phyloP scores from a whole-genome alignment of 345 rosid species.

The Orychophragmus violaceus region DNA sequence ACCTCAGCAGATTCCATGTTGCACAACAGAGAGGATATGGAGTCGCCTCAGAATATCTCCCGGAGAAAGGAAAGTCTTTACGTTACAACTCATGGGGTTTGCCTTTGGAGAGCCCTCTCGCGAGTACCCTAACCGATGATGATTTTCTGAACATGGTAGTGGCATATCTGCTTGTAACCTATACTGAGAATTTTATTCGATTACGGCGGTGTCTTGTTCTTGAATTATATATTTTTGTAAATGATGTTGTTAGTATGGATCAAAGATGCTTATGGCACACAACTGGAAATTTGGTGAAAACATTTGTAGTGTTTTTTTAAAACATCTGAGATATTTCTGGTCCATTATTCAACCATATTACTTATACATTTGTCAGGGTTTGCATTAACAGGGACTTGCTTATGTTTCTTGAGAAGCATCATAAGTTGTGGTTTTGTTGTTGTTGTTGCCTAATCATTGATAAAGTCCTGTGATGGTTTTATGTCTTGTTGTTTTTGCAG shows the following conservation, averaged over 20 bases:
- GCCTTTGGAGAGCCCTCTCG: slow-evolving; percentile 76
- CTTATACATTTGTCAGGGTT: background rate
- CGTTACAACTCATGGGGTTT: slow-evolving; percentile 63
- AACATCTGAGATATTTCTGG: background rate
- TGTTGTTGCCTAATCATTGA: slow-evolving; percentile 10
- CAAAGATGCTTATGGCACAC: background rate
- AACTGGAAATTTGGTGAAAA: slow-evolving; percentile 19
- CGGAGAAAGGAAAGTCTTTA: slow-evolving; percentile 40
- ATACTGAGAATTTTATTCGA: background rate
- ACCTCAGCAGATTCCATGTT: slow-evolving; percentile 44
- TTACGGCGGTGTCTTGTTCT: slow-evolving; percentile 4
- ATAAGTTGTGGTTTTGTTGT: background rate
- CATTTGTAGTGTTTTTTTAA: slow-evolving; percentile 8
- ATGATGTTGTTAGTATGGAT: slow-evolving; percentile 16
- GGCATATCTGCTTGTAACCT: slow-evolving; percentile 29
- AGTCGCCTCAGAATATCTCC: slow-evolving; percentile 34
- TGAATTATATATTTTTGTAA: slow-evolving; percentile 20
- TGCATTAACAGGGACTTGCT: background rate
- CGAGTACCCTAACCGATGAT: slow-evolving; percentile 73
- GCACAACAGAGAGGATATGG: slow-evolving; percentile 42
- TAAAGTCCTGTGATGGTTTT: slow-evolving; percentile 19
- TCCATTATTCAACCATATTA: background rate
- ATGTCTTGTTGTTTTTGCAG: slow-evolving; percentile 42
- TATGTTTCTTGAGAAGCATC: slow-evolving; percentile 8
- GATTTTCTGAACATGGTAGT: slow-evolving; percentile 93